Evolutionary conservation across 2,329 filamentous ascomycete species (phyloP), one percentile per base, ranked within the genome.

Genomic region (Nothopassalora personata): DNA sequence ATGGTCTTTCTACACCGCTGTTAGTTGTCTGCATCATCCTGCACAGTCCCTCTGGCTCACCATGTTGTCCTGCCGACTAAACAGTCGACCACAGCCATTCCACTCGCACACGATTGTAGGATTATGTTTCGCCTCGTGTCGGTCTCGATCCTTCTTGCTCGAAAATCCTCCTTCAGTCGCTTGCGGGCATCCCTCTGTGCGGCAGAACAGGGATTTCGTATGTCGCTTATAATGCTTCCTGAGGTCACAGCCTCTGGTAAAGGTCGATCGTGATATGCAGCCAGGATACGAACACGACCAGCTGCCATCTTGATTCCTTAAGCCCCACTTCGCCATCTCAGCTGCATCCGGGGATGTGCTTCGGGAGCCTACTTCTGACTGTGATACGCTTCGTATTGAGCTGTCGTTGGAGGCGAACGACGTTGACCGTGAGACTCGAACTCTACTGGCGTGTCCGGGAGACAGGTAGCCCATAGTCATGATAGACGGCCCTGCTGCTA

Each of bases 31-130:
- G 36, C 36, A 43, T 43, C 11, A 13, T 13, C 36, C 5, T 2
- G 36, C 36, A 15, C 5, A n/a, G 10, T 7, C 1, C 2, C 36
- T 13, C 15, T 5, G 15, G 57, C 75, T 68, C 71, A 80, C 78
- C 83, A 86, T 86, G 62, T 86, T 86, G 67, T 86, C 83, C 27
- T 84, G 80, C 33, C 83, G 76, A 69, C 81, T 84, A 68, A 86
- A 86, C 2, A 86, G 74, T 51, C 83, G 73, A 56, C 78, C 78
- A 69, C 83, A 86, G 6, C 79, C 81, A 31, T 79, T 76, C 79
- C 80, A 84, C 63, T 84, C 80, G 65, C 83, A 86, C 39, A 77
- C 67, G 54, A 86, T 80, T n/a, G 77, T 79, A 1, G 83, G 64
- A 62, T 84, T 84, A 69, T 86, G 83, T 68, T 84, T 85, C 47